A percentile compares a stretch with the other conserved stretches of the same genome.
These are phyloP conservation scores for Oryza nivara DNA, from an alignment of 176 grass and related monocot genomes.

Conservation along the genomic window DNA sequence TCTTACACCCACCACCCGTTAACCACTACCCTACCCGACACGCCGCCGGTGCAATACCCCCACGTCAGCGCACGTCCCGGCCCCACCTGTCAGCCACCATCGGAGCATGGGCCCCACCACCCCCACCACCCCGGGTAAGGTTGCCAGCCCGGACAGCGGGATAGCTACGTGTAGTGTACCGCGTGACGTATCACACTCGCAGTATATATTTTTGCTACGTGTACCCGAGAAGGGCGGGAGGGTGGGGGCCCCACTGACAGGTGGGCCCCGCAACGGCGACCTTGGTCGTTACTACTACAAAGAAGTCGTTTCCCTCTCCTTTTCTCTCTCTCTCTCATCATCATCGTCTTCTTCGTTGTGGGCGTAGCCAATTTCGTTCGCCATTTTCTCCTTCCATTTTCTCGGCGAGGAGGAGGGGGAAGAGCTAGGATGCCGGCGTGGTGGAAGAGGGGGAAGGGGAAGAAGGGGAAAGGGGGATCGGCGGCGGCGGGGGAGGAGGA, in stretches of 20 bases:
- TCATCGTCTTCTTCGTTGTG: not conserved
- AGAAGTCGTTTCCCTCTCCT: not conserved
- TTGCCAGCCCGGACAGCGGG: not conserved
- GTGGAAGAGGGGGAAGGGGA: conserved; percentile 67
- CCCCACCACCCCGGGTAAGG: not conserved
- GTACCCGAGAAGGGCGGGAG: not conserved
- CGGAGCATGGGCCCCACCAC: no score
- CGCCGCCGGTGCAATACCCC: conserved; percentile 25
- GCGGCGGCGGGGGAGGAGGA: not conserved
- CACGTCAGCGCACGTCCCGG: not conserved
- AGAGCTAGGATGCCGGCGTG: conserved; percentile 55
- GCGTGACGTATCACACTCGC: not conserved
- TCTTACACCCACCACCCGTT: not conserved
- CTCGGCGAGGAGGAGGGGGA: not conserved
- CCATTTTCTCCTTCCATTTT: not conserved
- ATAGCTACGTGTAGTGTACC: not conserved
- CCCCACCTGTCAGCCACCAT: not conserved
- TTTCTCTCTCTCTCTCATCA: not conserved
- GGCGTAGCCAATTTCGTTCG: conserved; percentile 4
- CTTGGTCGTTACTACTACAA: conserved; percentile 33
- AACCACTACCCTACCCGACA: conserved; percentile 12
- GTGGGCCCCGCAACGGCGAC: conserved; percentile 37
- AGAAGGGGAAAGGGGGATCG: conserved; percentile 18
- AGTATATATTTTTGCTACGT: not conserved
- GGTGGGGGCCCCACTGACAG: not conserved